phyloP scores from a whole-genome alignment of 495 filamentous ascomycete species.

The Tuber calosporum region DNA sequence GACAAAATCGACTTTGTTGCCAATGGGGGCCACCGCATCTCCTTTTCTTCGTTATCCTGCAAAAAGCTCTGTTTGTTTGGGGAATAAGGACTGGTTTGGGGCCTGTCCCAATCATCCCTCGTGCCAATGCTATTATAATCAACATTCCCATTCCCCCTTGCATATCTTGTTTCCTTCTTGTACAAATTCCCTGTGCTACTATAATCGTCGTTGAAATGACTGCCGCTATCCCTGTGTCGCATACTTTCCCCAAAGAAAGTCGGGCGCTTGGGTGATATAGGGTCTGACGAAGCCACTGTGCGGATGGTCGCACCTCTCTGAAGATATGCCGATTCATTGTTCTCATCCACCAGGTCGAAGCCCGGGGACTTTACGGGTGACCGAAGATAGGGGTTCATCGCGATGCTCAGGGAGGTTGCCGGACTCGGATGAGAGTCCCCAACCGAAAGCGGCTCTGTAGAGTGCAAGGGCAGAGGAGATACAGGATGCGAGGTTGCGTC shows the following conservation, averaged over 20 bases:
- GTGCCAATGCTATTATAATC: constrained; percentile 23
- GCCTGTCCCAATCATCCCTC: constrained; percentile 34
- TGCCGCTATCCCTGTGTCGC: constrained; percentile 30
- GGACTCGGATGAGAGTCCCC: constrained; percentile 56
- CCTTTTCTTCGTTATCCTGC: constrained; percentile 33
- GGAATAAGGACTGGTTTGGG: constrained; percentile 40
- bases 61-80: constrained; percentile 27
- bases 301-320: constrained; percentile 38
- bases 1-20: constrained; percentile 23
- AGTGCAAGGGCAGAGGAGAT: constrained; percentile 41
- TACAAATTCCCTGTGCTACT: constrained; percentile 31
- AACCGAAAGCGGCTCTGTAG: constrained; percentile 42
- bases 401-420: constrained; percentile 76
- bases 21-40: constrained; percentile 35
- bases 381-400: constrained; percentile 79
- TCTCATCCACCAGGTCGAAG: constrained; percentile 29
- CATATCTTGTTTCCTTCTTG: constrained; percentile 33
- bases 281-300: constrained; percentile 39
- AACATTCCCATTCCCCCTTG: constrained; percentile 24
- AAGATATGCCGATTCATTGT: constrained; percentile 31
- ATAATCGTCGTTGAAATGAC: constrained; percentile 27
- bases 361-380: constrained; percentile 32
- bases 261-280: constrained; percentile 39
- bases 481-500: constrained; percentile 52
- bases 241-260: constrained; percentile 41